A percentile compares a stretch with the other conserved stretches of the same genome.
Evolutionary conservation across 192 early-diverging fungal genomes (phyloP).

Genomic region (Coemansia sp.): DNA sequence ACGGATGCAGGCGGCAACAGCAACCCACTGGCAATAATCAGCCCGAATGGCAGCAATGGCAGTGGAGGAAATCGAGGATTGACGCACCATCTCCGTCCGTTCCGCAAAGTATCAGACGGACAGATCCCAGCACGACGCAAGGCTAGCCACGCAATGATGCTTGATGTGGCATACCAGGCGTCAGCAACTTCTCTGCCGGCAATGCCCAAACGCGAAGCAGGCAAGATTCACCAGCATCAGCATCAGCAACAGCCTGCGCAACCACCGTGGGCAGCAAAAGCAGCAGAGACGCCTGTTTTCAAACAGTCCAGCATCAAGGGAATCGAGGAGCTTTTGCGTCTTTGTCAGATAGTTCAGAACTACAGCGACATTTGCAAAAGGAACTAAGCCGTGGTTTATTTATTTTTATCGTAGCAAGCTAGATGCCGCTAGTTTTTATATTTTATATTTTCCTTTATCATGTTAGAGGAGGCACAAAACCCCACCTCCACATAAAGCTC

Average conservation of each 20-base stretch:
- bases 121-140: slow-evolving; percentile 1
- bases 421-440: no score
- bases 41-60: neutral
- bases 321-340: slow-evolving; percentile 1
- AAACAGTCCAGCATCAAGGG: neutral
- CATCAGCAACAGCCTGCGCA: neutral
- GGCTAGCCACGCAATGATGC: slow-evolving; percentile 4
- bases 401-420: neutral
- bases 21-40: neutral
- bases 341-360: neutral
- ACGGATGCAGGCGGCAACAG: neutral
- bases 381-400: neutral
- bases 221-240: neutral
- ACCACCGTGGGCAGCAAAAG: neutral
- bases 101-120: slow-evolving; percentile 4
- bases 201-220: slow-evolving; percentile 2
- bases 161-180: neutral
- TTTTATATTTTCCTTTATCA: no score
- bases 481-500: no score
- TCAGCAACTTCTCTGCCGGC: neutral
- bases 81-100: neutral
- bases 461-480: no score
- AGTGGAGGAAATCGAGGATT: neutral
- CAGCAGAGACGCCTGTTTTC: neutral
- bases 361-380: neutral